These are phyloP conservation scores for Yarrowia divulgata DNA, from an alignment of 805 yeast species.

Conservation along the genomic window DNA sequence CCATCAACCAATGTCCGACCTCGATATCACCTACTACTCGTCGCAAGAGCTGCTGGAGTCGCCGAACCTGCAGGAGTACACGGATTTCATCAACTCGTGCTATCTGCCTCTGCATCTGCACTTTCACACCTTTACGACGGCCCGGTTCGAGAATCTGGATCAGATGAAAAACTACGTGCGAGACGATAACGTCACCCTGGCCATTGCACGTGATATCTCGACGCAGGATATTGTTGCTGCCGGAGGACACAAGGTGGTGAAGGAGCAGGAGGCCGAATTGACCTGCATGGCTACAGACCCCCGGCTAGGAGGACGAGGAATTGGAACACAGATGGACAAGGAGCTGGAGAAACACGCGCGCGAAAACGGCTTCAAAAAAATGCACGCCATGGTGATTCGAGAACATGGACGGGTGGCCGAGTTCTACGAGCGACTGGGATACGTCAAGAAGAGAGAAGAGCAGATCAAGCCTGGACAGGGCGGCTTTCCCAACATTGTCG, in stretches of 20 bases:
- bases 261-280: conserved; percentile 3
- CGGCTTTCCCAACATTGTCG: neutral
- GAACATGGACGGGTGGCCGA: conserved; percentile 29
- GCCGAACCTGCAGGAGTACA: neutral
- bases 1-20: conserved; percentile 9
- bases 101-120: conserved; percentile 20
- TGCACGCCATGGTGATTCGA: conserved; percentile 24
- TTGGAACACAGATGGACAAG: conserved; percentile 14
- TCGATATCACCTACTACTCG: conserved; percentile 18
- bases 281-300: conserved; percentile 21
- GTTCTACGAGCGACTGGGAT: conserved; percentile 23
- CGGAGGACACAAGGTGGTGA: conserved; percentile 6
- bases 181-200: neutral
- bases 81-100: conserved; percentile 29
- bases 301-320: conserved; percentile 2
- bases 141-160: conserved; percentile 7
- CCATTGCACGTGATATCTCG: conserved; percentile 6
- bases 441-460: conserved; percentile 4
- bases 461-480: conserved; percentile 2
- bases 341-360: conserved; percentile 12
- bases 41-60: conserved; percentile 4
- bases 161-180: neutral
- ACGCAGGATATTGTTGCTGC: conserved; percentile 26
- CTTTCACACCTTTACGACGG: conserved; percentile 10
- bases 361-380: conserved; percentile 8